phyloP scores from a whole-genome alignment of 2,329 filamentous ascomycete genomes.

The Pseudogymnoascus sp. region DNA sequence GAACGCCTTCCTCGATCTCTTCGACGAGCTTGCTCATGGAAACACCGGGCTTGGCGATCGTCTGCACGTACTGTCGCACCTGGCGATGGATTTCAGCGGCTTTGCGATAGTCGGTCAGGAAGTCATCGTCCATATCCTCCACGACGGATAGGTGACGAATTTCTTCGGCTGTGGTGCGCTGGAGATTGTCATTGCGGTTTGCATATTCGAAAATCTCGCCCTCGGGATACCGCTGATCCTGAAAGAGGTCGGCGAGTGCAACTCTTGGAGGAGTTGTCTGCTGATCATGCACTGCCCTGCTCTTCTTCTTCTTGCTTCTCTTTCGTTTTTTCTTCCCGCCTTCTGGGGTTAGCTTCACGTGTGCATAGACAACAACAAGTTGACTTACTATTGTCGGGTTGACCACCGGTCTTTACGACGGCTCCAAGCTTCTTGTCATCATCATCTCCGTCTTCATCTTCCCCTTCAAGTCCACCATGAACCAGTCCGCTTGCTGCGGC shows the following conservation, averaged over 20 bases:
- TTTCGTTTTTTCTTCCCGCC: slow-evolving; percentile 71
- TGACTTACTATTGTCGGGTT: not conserved
- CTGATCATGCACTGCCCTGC: slow-evolving; percentile 42
- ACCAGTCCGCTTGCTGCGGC: not conserved
- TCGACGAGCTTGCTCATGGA: slow-evolving; percentile 41
- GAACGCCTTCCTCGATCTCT: slow-evolving; percentile 45
- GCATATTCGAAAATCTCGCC: slow-evolving; percentile 70
- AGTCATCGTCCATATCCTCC: slow-evolving; percentile 43
- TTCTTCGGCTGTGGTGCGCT: slow-evolving; percentile 71
- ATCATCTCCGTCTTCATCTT: slow-evolving; percentile 22
- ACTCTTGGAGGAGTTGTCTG: slow-evolving; percentile 71
- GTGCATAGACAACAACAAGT: slow-evolving; percentile 26
- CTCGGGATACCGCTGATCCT: slow-evolving; percentile 59
- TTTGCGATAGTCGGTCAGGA: slow-evolving; percentile 45
- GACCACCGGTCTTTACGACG: not conserved
- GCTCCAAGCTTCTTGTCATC: not conserved
- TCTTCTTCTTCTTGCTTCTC: slow-evolving; percentile 65
- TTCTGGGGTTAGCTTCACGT: slow-evolving; percentile 31
- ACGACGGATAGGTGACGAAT: slow-evolving; percentile 72
- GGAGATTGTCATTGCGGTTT: slow-evolving; percentile 54
- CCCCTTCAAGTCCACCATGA: not conserved
- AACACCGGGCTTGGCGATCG: slow-evolving; percentile 40
- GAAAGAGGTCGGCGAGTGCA: slow-evolving; percentile 62
- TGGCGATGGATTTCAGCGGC: slow-evolving; percentile 49
- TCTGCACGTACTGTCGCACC: slow-evolving; percentile 42